Evolutionary conservation across 345 rosid genomes (phyloP).

Genomic region (Eucalyptus tenuipes): DNA sequence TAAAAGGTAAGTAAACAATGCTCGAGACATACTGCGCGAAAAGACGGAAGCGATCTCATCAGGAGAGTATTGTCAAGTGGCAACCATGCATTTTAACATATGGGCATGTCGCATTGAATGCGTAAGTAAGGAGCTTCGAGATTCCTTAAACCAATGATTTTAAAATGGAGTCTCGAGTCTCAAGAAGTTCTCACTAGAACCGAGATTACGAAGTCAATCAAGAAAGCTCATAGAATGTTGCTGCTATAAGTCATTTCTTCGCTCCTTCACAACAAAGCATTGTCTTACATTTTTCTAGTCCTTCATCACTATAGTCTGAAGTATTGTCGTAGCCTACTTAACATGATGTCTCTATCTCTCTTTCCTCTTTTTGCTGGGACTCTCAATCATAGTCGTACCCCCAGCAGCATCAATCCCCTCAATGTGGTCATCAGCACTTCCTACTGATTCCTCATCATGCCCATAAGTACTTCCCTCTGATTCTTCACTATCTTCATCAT

Average conservation of each 20-base stretch:
- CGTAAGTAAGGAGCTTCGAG: not conserved
- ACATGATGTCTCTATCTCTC: not conserved
- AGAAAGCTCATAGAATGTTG: not conserved
- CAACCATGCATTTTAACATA: not conserved
- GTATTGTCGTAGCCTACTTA: not conserved
- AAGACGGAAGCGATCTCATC: not conserved
- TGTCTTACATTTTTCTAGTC: not conserved
- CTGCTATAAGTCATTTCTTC: not conserved
- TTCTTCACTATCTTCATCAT: slow-evolving; percentile 1
- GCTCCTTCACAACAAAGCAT: not conserved
- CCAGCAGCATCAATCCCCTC: not conserved
- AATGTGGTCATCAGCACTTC: not conserved
- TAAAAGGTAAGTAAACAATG: not conserved
- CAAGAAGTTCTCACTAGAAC: not conserved
- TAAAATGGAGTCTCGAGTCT: not conserved
- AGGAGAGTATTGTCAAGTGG: not conserved
- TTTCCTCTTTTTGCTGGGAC: not conserved
- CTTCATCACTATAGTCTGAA: not conserved
- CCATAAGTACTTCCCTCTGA: not conserved
- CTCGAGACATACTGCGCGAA: not conserved
- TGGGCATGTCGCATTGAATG: not conserved
- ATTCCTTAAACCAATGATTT: not conserved
- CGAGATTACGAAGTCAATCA: not conserved
- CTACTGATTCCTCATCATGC: not conserved
- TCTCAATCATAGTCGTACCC: not conserved